A percentile compares a stretch with the other conserved stretches of the same genome.
These are phyloP conservation scores for Arctostaphylos glauca DNA, from an alignment of 148 eudicot species.

Conservation along the genomic window DNA sequence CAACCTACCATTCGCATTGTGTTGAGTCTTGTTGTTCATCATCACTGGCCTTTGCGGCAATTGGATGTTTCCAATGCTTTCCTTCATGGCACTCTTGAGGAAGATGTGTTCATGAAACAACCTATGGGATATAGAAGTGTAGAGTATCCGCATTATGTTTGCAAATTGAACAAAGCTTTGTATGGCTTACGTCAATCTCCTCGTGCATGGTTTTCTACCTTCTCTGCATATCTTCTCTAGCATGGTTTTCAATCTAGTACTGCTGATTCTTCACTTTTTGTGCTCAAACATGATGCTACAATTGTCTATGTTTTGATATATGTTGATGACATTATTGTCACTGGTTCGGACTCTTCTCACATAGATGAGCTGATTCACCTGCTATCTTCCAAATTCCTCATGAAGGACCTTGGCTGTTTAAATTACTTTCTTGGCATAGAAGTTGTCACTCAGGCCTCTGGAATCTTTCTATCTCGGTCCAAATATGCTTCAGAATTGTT, in stretches of 20 bases:
- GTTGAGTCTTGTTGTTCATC: not conserved
- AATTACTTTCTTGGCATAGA: not conserved
- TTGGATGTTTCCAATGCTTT: no score
- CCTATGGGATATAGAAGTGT: not conserved
- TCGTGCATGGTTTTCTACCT: not conserved
- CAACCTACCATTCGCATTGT: not conserved
- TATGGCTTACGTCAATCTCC: not conserved
- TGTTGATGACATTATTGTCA: not conserved
- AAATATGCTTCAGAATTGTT: not conserved
- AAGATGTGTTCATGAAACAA: no score
- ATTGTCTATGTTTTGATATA: not conserved
- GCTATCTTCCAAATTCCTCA: no score
- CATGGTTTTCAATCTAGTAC: not conserved
- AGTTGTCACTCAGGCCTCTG: not conserved
- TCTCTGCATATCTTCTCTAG: not conserved
- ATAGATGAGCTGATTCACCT: no score
- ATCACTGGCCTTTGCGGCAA: not conserved
- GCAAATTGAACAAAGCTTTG: not conserved
- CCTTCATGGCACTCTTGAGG: no score
- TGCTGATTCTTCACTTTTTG: not conserved
- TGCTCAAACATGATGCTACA: not conserved
- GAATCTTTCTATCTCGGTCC: not conserved
- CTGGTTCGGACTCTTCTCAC: no score
- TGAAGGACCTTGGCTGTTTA: no score
- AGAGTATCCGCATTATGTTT: not conserved